Base-by-base conservation (phyloP, 164 flowering plant species). In the Liquidambar formosana region DNA sequence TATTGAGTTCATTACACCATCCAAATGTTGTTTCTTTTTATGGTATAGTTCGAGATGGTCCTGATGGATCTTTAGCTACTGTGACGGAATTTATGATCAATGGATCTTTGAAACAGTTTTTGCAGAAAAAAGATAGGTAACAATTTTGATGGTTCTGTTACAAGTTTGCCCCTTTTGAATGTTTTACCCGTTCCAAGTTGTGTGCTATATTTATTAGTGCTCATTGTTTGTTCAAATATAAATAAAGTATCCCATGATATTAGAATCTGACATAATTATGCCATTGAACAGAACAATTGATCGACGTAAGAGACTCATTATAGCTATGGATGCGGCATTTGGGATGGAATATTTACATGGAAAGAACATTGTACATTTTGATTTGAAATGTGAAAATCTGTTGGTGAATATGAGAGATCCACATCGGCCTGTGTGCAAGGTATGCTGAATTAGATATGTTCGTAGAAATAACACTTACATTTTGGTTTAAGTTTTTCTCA, bases 281-380 rank as follows among this genome's bases (percentile, higher is more conserved):
- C 67, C 10, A 19, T 76, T 72, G 54, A 27, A 44, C 92, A 94
- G 99, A 75, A 94, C 99, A 57, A 92, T 94, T 65, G 99, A 94
- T 83, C 91, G 99, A 58, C 98, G 98, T 3, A 94, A 94, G 83
- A 88, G 98, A 75, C 93, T 92, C 63, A 89, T 94, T 59, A 89
- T 94, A 69, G 97, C 91, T 51, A 94, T 94, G 98, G 97, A 94
- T 85, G 84, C 90, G 44, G 91, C 98, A 54, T 89, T 94, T 83
- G 98, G 98, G 5, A 94, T 94, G 98, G 98, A 92, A 80, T 94
- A 94, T 74, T 81, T 94, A 79, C 98, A 94, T 81, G 98, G 90
- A 22, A 94, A 90, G 75, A 92, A 94, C 70, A 85, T 94, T 59
- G 98, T 94, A 28, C 98, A 94, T 79, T 94, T 94, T 86, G 98